A percentile compares a stretch with the other conserved stretches of the same genome.
Evolutionary conservation across 257 asterid genomes (phyloP).

Genomic region (Phtheirospermum japonicum): DNA sequence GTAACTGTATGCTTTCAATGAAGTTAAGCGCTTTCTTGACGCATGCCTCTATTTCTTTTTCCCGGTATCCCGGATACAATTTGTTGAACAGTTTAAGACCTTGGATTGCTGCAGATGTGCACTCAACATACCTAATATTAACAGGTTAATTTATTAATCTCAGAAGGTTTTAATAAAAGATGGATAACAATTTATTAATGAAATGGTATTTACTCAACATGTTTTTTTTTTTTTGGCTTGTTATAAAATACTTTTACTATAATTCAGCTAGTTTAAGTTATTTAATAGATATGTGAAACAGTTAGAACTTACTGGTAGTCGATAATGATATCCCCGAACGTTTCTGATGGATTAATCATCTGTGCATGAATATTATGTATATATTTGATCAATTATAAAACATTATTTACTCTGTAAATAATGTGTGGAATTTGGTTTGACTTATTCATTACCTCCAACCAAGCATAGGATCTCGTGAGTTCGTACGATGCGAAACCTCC

Average conservation of each 20-base stretch:
- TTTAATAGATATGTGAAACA: background rate
- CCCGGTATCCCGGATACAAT: conserved; percentile 37
- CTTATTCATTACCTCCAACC: conserved; percentile 58
- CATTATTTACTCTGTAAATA: background rate
- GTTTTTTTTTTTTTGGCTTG: too few species aligned
- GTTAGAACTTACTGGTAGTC: conserved; percentile 63
- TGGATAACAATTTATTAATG: background rate
- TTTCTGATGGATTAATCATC: conserved; percentile 76
- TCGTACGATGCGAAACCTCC: conserved; percentile 86
- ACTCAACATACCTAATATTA: conserved; percentile 55
- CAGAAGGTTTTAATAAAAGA: background rate
- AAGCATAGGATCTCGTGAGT: conserved; percentile 68
- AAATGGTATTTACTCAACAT: too few species aligned
- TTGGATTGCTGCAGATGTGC: conserved; percentile 34
- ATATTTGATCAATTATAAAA: background rate
- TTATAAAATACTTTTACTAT: background rate
- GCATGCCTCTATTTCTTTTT: conserved; percentile 44
- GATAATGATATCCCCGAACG: conserved; percentile 64
- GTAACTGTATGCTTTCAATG: conserved; percentile 49
- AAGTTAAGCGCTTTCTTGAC: conserved; percentile 48
- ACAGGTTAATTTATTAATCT: background rate
- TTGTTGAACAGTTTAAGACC: background rate
- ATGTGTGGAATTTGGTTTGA: background rate
- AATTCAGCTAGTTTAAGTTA: background rate
- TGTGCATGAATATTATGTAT: conserved; percentile 23